Base-by-base conservation (phyloP, 306 rosid species). In the Parietaria judaica region DNA sequence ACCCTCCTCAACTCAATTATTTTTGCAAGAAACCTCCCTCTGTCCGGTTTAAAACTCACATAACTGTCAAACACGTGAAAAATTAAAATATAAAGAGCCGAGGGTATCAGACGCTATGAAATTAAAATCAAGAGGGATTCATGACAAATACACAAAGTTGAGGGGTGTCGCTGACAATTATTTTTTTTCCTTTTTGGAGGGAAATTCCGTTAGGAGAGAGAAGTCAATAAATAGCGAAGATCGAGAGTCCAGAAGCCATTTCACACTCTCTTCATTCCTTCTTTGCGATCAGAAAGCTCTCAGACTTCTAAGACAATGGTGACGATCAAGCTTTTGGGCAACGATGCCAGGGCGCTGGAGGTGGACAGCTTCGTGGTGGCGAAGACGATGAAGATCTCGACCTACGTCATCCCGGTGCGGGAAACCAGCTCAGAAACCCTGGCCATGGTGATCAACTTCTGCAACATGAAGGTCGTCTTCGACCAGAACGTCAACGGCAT, bases 371-470 rank as follows among this genome's bases (percentile, higher is more conserved):
- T 7, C 36, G 78, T 71, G 34, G 75, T 70, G 36, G 6, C 17
- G 12, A 60, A 66, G 52, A 62, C 70, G 4, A 61, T 50, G 51
- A 63, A 71, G 12, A 68, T 81, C 56, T 74, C 72, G 74, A 46
- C 58, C 44, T 4, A 74, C 74, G 69, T 17, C 11, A 66, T 78
- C 6, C 81, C 75, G 11, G 4, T 75, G 55, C 53, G 61, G 0
- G 61, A 66, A 11, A 75, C 78, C 7, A 35, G 36, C 6, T 6
- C 68, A 45, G 2, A 5, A 7, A 63, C 70, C 51, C 72, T 82
- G 3, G 23, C 72, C 4, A 67, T 49, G 70, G 58, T 82, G 11
- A 43, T 82, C 4, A 74, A 73, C 51, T 79, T 65, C 34, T 71
- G 74, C 64, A 56, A 34, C 51, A 68, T 54, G 54, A 82, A 76